phyloP scores from a whole-genome alignment of 2,329 filamentous ascomycete genomes.

The Alternaria consortialis region DNA sequence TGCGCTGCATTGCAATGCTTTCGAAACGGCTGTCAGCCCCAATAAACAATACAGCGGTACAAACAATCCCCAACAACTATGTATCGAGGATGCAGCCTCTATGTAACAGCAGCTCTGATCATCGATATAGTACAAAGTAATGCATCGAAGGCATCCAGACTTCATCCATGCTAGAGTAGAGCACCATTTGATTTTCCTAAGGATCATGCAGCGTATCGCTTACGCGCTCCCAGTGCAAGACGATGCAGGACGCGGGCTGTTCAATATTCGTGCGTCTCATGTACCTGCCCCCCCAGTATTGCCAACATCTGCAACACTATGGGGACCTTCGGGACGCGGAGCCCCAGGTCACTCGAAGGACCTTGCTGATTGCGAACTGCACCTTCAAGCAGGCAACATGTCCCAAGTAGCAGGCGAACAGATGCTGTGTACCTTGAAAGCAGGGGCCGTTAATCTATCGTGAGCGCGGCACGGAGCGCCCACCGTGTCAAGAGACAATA shows the following conservation, averaged over 20 bases:
- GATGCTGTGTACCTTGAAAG: slow-evolving; percentile 32
- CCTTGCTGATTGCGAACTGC: slow-evolving; percentile 21
- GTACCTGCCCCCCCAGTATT: slow-evolving; percentile 27
- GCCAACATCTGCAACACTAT: slow-evolving; percentile 30
- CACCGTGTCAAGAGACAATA: slow-evolving; percentile 2
- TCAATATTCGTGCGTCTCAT: slow-evolving; percentile 15
- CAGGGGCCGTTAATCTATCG: slow-evolving; percentile 31
- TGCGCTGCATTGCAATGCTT: slow-evolving; percentile 17
- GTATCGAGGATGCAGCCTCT: neutral
- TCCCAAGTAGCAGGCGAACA: slow-evolving; percentile 17
- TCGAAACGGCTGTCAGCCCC: slow-evolving; percentile 14
- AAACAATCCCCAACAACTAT: slow-evolving; percentile 1
- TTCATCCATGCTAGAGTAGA: slow-evolving; percentile 6
- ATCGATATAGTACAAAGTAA: slow-evolving; percentile 2
- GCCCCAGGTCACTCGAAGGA: slow-evolving; percentile 12
- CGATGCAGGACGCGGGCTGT: slow-evolving; percentile 30
- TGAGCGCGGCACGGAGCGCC: slow-evolving; percentile 32
- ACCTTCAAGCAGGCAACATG: slow-evolving; percentile 17
- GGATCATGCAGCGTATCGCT: slow-evolving; percentile 14
- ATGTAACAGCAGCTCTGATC: neutral
- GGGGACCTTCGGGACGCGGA: slow-evolving; percentile 31
- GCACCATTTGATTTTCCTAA: slow-evolving; percentile 10
- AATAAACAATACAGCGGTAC: slow-evolving; percentile 1
- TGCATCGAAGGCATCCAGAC: slow-evolving; percentile 4
- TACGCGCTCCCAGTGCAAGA: slow-evolving; percentile 29